Conservation (phyloP, 2,329 filamentous ascomycete species). For the Penicillium sp. region DNA sequence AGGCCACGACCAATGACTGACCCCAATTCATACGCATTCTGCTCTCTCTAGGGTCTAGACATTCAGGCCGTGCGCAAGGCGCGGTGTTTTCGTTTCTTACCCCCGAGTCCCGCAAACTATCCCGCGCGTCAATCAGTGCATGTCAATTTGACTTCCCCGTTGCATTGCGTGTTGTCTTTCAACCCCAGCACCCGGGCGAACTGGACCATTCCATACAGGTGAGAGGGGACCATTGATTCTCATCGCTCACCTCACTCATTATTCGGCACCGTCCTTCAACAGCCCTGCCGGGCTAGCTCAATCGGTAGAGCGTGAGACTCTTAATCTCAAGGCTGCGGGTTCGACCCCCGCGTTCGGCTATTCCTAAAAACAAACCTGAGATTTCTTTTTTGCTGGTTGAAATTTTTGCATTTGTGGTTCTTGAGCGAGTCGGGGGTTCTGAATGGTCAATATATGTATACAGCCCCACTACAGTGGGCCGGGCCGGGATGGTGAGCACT, state of each 20-base stretch:
- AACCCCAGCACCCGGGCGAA: neutral
- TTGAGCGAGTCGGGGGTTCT: neutral
- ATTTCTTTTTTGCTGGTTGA: conserved; percentile 22
- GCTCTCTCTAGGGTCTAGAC: neutral
- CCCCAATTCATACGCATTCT: neutral
- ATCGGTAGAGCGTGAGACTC: conserved; percentile 57
- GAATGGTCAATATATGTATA: conserved; percentile 13
- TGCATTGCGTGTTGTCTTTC: neutral
- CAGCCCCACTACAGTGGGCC: conserved; percentile 15
- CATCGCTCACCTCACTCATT: neutral
- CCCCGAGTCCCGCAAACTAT: neutral
- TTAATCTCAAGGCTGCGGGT: conserved; percentile 51
- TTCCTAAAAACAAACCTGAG: conserved; percentile 24
- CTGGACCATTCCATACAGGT: neutral
- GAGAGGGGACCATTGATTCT: neutral
- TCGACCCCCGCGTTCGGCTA: conserved; percentile 49
- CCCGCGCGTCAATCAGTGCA: neutral
- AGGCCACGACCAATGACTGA: conserved; percentile 4
- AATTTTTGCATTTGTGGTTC: conserved; percentile 15
- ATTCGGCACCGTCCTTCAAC: conserved; percentile 4
- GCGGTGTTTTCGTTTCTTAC: neutral
- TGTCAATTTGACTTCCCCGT: neutral
- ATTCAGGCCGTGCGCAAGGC: neutral
- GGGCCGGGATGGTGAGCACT: conserved; percentile 15
- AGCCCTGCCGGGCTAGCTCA: conserved; percentile 52